Conservation (phyloP, 2,329 filamentous ascomycete genomes). For the Talaromyces rugulosus region DNA sequence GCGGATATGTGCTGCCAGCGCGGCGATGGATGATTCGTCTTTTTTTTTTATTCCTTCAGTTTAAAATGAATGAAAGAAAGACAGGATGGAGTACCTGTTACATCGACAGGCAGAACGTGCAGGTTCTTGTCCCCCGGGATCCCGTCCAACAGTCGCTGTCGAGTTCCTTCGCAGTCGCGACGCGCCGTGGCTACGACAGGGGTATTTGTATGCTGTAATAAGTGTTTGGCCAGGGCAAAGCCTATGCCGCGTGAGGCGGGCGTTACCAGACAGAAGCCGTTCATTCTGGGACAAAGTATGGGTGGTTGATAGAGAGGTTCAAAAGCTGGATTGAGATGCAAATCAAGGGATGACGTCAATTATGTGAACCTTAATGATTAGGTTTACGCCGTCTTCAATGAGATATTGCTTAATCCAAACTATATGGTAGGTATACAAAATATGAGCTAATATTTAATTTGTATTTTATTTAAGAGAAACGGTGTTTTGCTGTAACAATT, state of each 20-base stretch:
- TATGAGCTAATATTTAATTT: too few relatives aligned
- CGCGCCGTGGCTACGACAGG: constrained; percentile 60
- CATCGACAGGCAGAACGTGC: constrained; percentile 5
- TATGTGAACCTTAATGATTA: neutral
- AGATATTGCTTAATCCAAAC: too few relatives aligned
- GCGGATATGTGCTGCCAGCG: constrained; percentile 52
- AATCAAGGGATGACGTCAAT: neutral
- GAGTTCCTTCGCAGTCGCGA: constrained; percentile 48
- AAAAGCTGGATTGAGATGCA: neutral
- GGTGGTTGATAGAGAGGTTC: neutral
- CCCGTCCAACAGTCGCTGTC: constrained; percentile 44
- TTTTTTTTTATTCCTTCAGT: constrained; percentile 21
- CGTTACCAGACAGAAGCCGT: constrained; percentile 31
- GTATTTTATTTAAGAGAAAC: too few relatives aligned
- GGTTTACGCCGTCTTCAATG: too few relatives aligned
- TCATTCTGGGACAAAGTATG: neutral
- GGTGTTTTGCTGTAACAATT: too few relatives aligned
- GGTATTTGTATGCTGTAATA: constrained; percentile 53
- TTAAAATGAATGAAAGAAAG: neutral
- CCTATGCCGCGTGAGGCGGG: constrained; percentile 63
- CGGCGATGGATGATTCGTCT: constrained; percentile 61
- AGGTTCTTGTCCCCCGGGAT: neutral
- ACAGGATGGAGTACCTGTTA: constrained; percentile 1
- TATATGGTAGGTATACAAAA: too few relatives aligned
- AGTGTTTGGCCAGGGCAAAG: constrained; percentile 55